phyloP scores from a whole-genome alignment of 805 yeast genomes.

The Ogataea allantospora region DNA sequence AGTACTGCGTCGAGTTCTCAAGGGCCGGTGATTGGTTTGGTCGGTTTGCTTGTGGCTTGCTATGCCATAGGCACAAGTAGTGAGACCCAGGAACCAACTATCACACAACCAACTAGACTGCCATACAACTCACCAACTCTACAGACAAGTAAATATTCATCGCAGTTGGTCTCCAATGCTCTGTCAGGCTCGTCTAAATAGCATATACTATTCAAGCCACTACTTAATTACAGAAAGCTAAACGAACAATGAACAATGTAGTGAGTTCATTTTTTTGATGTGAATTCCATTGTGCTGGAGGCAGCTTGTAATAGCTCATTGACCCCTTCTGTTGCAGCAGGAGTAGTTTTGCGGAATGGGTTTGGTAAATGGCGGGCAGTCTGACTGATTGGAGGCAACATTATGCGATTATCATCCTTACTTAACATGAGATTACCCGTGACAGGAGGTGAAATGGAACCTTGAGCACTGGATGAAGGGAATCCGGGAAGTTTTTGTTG shows the following conservation, averaged over 20 bases:
- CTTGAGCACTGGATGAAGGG: slow-evolving; percentile 4
- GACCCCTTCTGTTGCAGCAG: slow-evolving; percentile 20
- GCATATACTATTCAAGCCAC: neutral
- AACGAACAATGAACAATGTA: neutral
- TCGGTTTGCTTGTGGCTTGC: slow-evolving; percentile 13
- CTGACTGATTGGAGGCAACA: slow-evolving; percentile 23
- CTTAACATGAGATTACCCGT: slow-evolving; percentile 1
- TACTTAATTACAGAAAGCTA: neutral
- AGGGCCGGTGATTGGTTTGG: slow-evolving; percentile 35
- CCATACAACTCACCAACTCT: neutral
- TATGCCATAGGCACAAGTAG: slow-evolving; percentile 8
- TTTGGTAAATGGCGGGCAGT: slow-evolving; percentile 21
- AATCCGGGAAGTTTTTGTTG: slow-evolving; percentile 16
- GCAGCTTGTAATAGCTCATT: slow-evolving; percentile 26
- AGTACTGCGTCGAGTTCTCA: slow-evolving; percentile 27
- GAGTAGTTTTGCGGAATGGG: slow-evolving; percentile 13
- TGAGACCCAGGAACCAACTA: neutral
- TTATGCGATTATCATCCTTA: slow-evolving; percentile 15
- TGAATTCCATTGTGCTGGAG: slow-evolving; percentile 14
- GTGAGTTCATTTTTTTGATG: slow-evolving; percentile 6
- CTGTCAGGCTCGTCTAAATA: slow-evolving; percentile 7
- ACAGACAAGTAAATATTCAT: slow-evolving; percentile 12
- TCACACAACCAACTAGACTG: neutral
- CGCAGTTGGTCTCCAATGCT: slow-evolving; percentile 16
- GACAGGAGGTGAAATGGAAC: slow-evolving; percentile 11